Evolutionary conservation across 495 filamentous ascomycete species (phyloP).

Genomic region (Talaromyces adpressus): DNA sequence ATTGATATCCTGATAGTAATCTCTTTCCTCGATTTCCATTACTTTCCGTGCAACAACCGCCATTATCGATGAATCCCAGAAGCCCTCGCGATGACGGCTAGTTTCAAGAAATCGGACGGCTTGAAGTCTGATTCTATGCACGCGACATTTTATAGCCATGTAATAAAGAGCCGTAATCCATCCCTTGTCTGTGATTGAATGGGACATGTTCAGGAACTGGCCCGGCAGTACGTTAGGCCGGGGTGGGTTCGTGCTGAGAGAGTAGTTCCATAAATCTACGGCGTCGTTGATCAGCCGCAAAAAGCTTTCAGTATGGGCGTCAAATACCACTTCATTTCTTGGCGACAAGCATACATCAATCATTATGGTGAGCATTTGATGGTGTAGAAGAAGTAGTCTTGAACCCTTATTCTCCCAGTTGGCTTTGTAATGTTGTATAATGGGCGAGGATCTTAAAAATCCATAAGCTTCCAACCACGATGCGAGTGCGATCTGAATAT

Average conservation of each 20-base stretch:
- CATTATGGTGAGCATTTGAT: slow-evolving; percentile 36
- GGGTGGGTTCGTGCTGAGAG: not conserved
- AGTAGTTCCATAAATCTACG: slow-evolving; percentile 3
- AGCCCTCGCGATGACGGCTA: slow-evolving; percentile 33
- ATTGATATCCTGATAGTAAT: slow-evolving; percentile 11
- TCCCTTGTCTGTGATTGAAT: slow-evolving; percentile 28
- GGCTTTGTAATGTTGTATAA: not conserved
- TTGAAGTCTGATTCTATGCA: slow-evolving; percentile 24
- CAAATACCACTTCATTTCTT: slow-evolving; percentile 25
- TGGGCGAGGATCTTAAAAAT: not conserved
- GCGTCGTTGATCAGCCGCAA: slow-evolving; percentile 17
- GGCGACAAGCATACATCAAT: slow-evolving; percentile 21
- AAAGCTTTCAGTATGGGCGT: slow-evolving; percentile 25
- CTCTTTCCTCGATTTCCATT: slow-evolving; percentile 31
- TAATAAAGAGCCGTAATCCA: slow-evolving; percentile 39
- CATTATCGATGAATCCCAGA: slow-evolving; percentile 32
- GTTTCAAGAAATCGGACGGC: slow-evolving; percentile 27
- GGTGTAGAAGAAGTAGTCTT: slow-evolving; percentile 24
- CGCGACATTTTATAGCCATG: slow-evolving; percentile 39
- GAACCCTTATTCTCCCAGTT: not conserved
- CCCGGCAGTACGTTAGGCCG: slow-evolving; percentile 1
- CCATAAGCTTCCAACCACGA: not conserved
- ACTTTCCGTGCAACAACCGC: slow-evolving; percentile 22
- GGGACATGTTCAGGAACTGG: slow-evolving; percentile 4
- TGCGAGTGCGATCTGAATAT: not conserved